Percentiles rank a stretch among this genome's conserved stretches.
phyloP scores from a whole-genome alignment of 257 asterid species.

The Capsicum pubescens region DNA sequence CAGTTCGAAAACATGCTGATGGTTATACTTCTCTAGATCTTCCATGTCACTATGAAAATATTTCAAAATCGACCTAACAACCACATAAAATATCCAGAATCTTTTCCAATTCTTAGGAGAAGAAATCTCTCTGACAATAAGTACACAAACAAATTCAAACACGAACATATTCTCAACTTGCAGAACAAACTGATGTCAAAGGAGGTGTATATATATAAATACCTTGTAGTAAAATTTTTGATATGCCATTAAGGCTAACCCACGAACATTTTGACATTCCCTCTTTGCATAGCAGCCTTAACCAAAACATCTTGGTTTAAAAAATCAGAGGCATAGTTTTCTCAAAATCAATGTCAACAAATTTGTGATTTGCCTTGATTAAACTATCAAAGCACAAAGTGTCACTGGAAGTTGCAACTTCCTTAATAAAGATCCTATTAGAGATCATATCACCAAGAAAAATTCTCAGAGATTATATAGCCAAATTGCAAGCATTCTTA shows the following conservation, averaged over 20 bases:
- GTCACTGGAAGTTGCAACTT: too few relatives aligned
- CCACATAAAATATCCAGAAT: constrained; percentile 19
- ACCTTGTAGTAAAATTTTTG: constrained; percentile 85
- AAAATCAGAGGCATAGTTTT: too few relatives aligned
- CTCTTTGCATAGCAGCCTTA: constrained; percentile 34
- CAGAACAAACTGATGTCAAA: neutral
- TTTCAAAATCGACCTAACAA: neutral
- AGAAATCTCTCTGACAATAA: neutral
- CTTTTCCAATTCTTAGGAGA: constrained; percentile 19
- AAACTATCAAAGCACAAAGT: too few relatives aligned
- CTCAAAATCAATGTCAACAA: too few relatives aligned
- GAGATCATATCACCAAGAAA: too few relatives aligned
- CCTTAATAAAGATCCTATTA: too few relatives aligned
- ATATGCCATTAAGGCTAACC: constrained; percentile 90
- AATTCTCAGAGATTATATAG: too few relatives aligned
- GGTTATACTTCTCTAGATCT: constrained; percentile 81
- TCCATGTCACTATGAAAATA: constrained; percentile 37
- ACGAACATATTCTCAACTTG: neutral
- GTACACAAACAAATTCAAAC: neutral
- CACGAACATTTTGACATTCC: constrained; percentile 91
- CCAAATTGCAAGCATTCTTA: too few relatives aligned
- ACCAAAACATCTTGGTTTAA: too few relatives aligned
- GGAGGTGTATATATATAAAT: constrained; percentile 33
- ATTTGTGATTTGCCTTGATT: too few relatives aligned
- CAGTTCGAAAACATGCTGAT: constrained; percentile 89